A percentile compares a stretch with the other conserved stretches of the same genome.
These are phyloP conservation scores for Oryza coarctata DNA, from an alignment of 176 grass and related monocot genomes.

Conservation along the genomic window DNA sequence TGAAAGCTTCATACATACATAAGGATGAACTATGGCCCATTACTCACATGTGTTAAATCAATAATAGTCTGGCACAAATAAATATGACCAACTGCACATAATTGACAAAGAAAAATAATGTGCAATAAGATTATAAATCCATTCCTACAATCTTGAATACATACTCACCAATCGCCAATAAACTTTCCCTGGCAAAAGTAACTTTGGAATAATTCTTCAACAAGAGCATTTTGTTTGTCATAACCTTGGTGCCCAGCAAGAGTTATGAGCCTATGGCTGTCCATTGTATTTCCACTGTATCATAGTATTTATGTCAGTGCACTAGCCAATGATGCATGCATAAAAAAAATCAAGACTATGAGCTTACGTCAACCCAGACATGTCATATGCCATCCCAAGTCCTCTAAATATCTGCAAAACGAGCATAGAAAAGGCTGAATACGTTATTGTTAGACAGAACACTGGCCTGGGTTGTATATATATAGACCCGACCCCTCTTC, in stretches of 20 bases:
- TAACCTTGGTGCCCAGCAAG: slow-evolving; percentile 71
- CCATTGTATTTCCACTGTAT: slow-evolving; percentile 83
- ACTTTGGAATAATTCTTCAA: slow-evolving; percentile 75
- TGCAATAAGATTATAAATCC: not conserved
- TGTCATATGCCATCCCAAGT: slow-evolving; percentile 86
- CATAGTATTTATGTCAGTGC: slow-evolving; percentile 33
- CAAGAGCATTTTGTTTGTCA: slow-evolving; percentile 90
- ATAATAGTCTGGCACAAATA: slow-evolving; percentile 5
- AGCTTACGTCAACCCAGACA: slow-evolving; percentile 77
- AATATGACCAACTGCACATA: slow-evolving; percentile 1
- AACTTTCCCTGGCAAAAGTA: slow-evolving; percentile 87
- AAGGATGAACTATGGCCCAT: not conserved
- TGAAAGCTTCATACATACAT: not conserved
- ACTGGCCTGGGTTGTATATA: too few relatives aligned
- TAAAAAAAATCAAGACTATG: slow-evolving; percentile 19
- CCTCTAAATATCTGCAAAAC: slow-evolving; percentile 67
- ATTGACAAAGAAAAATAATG: slow-evolving; percentile 1
- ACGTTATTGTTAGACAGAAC: too few relatives aligned
- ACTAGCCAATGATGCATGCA: slow-evolving; percentile 1
- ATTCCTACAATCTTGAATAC: slow-evolving; percentile 12
- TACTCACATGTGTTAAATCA: not conserved
- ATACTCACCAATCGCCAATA: slow-evolving; percentile 74
- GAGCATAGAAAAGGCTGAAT: slow-evolving; percentile 23
- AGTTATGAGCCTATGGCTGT: slow-evolving; percentile 88
- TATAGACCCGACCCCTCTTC: too few relatives aligned